Evolutionary conservation across 306 rosid genomes (phyloP).

Genomic region (Sindora glabra): DNA sequence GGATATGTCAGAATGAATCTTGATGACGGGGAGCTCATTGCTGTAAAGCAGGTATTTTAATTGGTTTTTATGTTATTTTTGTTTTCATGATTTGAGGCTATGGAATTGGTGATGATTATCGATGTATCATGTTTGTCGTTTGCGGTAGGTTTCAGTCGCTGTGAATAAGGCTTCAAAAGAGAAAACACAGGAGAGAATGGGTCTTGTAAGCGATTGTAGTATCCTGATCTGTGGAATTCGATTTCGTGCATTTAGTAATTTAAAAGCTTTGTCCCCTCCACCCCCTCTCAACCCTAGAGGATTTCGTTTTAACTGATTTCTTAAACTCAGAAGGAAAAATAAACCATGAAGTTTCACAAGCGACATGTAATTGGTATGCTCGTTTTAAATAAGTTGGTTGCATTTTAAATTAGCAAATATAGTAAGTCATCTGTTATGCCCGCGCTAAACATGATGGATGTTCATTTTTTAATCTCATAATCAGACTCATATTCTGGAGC

Average conservation of each 20-base stretch:
- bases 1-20: slow-evolving; percentile 97
- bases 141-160: slow-evolving; percentile 66
- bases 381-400: slow-evolving; percentile 1
- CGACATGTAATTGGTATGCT: neutral
- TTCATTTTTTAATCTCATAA: neutral
- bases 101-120: neutral
- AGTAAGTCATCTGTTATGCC: neutral
- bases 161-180: slow-evolving; percentile 61
- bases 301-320: too few relatives aligned
- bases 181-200: slow-evolving; percentile 59
- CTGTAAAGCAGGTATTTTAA: slow-evolving; percentile 65
- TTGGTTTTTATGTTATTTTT: neutral
- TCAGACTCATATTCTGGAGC: slow-evolving; percentile 80
- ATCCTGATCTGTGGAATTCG: neutral
- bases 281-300: too few relatives aligned
- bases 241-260: neutral
- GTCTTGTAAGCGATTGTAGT: too few relatives aligned
- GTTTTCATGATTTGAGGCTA: neutral
- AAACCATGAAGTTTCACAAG: too few relatives aligned
- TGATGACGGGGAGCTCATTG: slow-evolving; percentile 91
- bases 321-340: too few relatives aligned
- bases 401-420: too few relatives aligned
- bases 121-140: neutral
- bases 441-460: slow-evolving; percentile 10
- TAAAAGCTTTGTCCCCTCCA: neutral